Evolutionary conservation across 805 yeast genomes (phyloP).

Genomic region (Pichia scutulata): DNA sequence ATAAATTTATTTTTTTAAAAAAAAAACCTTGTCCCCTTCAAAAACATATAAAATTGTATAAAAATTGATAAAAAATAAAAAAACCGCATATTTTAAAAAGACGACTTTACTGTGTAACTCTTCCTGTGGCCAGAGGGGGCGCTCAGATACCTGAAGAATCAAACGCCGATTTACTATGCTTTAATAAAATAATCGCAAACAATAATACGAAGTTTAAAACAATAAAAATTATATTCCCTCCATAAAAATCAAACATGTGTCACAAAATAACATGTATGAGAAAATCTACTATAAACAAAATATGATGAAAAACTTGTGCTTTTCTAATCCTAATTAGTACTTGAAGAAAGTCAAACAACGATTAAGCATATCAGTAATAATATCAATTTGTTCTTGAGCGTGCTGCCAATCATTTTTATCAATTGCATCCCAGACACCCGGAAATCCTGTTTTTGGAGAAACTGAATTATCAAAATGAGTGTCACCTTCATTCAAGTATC

Average conservation of each 20-base stretch:
- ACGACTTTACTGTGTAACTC: too few relatives aligned
- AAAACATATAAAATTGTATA: not conserved
- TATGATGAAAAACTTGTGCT: too few relatives aligned
- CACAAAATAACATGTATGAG: not conserved
- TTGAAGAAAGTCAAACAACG: constrained; percentile 20
- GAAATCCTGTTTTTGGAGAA: constrained; percentile 40
- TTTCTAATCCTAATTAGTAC: not conserved
- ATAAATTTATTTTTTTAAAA: too few relatives aligned
- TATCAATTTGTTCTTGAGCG: constrained; percentile 49
- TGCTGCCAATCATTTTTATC: constrained; percentile 37
- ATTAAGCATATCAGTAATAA: constrained; percentile 31
- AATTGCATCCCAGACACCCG: constrained; percentile 66
- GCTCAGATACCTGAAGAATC: too few relatives aligned
- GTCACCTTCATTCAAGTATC: constrained; percentile 21
- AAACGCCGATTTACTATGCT: too few relatives aligned
- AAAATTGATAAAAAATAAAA: too few relatives aligned
- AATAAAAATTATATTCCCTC: not conserved
- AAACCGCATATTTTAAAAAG: not conserved
- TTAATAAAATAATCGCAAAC: too few relatives aligned
- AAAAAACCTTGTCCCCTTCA: not conserved
- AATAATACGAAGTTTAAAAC: not conserved
- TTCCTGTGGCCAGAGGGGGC: too few relatives aligned
- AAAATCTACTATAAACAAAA: too few relatives aligned
- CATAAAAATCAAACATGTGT: not conserved
- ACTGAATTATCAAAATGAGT: constrained; percentile 34